phyloP scores from a whole-genome alignment of 441 rosid genomes.

The Rhodomyrtus psidioides region DNA sequence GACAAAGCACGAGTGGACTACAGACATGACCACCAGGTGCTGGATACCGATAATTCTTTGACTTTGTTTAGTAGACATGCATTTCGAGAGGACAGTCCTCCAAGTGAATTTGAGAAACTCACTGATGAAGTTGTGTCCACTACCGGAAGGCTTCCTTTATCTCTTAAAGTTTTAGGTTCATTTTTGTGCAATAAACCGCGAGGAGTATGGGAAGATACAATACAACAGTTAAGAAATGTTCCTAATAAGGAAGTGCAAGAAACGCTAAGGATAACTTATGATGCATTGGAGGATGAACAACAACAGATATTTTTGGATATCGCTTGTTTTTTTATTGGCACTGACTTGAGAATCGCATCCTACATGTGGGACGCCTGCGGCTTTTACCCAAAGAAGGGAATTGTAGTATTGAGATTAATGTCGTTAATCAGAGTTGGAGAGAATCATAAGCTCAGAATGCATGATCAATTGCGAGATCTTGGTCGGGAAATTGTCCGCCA shows the following conservation, averaged over 20 bases:
- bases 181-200: rapidly evolving
- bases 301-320: background rate
- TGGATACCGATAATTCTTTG: too few species aligned
- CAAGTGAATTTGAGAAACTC: background rate
- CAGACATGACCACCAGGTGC: too few species aligned
- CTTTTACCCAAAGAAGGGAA: background rate
- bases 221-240: too few species aligned
- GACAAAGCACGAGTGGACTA: too few species aligned
- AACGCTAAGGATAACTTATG: background rate
- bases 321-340: background rate
- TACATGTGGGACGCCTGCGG: background rate
- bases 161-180: background rate
- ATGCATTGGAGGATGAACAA: background rate
- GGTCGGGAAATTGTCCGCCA: background rate
- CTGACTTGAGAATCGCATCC: background rate
- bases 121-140: background rate
- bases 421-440: background rate
- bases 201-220: background rate
- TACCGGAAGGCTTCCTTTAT: background rate
- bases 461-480: background rate
- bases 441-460: background rate
- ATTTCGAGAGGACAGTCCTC: too few species aligned
- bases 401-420: background rate
- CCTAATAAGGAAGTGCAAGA: background rate
- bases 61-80: too few species aligned